phyloP scores from a whole-genome alignment of 176 grass and related monocot species.

The Oropetium thomaeum region DNA sequence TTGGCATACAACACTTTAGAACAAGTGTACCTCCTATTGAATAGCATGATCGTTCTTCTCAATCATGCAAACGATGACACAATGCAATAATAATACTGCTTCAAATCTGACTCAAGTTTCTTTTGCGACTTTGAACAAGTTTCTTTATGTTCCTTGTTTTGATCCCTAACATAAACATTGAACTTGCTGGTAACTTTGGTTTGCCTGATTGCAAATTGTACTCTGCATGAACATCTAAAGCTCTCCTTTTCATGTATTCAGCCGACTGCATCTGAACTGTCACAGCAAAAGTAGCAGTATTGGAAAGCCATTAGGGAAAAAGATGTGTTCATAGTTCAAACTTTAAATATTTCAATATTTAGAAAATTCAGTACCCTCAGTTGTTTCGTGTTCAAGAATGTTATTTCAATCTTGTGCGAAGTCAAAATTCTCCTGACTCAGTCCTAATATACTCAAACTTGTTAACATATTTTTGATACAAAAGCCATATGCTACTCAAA shows the following conservation, averaged over 20 bases:
- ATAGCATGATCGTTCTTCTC: conserved; percentile 17
- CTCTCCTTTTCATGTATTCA: conserved; percentile 81
- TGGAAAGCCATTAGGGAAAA: not conserved
- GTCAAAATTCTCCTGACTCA: not conserved
- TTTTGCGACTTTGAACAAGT: conserved; percentile 46
- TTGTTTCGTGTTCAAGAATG: not conserved
- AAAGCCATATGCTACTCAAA: not conserved
- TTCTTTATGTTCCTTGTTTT: conserved; percentile 73
- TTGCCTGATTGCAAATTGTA: conserved; percentile 33
- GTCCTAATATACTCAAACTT: not conserved
- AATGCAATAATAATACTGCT: conserved; percentile 6
- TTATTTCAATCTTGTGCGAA: not conserved
- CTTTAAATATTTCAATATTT: not conserved
- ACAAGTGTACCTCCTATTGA: not conserved
- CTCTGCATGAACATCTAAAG: conserved; percentile 21
- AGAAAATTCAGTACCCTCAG: not conserved
- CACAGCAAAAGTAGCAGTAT: conserved; percentile 25
- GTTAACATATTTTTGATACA: not conserved
- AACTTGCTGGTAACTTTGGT: conserved; percentile 50
- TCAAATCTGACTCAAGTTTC: conserved; percentile 13
- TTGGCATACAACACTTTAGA: not conserved
- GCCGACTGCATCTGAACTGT: conserved; percentile 66
- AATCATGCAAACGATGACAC: not conserved
- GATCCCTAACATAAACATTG: conserved; percentile 65
- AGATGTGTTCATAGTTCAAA: not conserved